Evolutionary conservation across 768 basidiomycete species (phyloP).

Genomic region (Gloeophyllum trabeum): DNA sequence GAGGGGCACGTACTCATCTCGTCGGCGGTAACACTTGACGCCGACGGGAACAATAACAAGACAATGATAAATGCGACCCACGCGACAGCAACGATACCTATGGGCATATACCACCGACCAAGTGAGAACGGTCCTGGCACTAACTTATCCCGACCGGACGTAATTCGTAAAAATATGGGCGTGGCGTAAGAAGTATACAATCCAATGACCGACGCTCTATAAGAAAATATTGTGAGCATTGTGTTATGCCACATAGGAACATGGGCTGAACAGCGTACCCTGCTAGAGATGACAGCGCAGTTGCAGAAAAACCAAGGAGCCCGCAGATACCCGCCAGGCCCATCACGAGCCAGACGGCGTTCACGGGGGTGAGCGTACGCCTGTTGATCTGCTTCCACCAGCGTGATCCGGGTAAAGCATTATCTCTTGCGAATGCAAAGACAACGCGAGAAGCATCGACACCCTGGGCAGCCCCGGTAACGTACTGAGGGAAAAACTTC

Average conservation of each 20-base stretch:
- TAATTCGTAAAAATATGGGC: constrained; percentile 64
- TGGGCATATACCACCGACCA: constrained; percentile 47
- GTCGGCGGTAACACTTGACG: constrained; percentile 24
- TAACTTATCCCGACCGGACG: constrained; percentile 49
- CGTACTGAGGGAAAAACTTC: constrained; percentile 34
- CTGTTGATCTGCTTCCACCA: constrained; percentile 57
- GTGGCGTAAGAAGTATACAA: constrained; percentile 56
- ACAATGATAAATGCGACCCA: constrained; percentile 58
- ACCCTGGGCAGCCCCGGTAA: constrained; percentile 63
- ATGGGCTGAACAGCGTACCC: constrained; percentile 36
- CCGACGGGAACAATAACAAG: constrained; percentile 46
- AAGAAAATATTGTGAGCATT: background rate
- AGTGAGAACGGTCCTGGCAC: constrained; percentile 50
- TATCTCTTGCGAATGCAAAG: constrained; percentile 66
- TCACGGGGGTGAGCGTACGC: constrained; percentile 56
- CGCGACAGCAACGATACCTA: constrained; percentile 48
- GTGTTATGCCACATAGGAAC: too few species aligned
- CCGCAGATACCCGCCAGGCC: constrained; percentile 42
- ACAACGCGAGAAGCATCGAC: constrained; percentile 69
- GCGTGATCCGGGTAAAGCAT: constrained; percentile 61
- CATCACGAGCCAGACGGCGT: constrained; percentile 72
- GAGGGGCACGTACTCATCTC: constrained; percentile 42
- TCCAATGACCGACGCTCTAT: constrained; percentile 59
- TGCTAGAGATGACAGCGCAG: constrained; percentile 56
- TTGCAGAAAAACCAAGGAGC: constrained; percentile 50